Evolutionary conservation across 495 filamentous ascomycete genomes (phyloP), one percentile per base, ranked within the genome.

Genomic region (Extremus antarcticus): DNA sequence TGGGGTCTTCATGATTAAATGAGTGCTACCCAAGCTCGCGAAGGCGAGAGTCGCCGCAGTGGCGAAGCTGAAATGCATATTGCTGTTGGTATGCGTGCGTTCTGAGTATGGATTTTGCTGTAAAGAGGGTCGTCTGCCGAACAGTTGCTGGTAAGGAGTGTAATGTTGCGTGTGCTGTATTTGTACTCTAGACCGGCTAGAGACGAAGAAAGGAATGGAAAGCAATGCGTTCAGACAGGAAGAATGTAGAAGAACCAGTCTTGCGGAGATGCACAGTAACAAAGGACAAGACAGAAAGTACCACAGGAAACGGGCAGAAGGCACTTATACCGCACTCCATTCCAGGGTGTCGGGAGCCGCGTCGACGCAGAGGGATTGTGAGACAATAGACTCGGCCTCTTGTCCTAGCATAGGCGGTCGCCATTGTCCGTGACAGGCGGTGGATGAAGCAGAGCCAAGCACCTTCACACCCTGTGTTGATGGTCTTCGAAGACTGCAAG

Each of bases 1-100:
- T 0, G 91, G 90, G 10, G 60, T 71, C 43, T 58, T 68, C 78
- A 96, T 84, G 24, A 78, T 74, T 74, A 94, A 82, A 65, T 98
- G 91, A 10, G 76, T 78, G 11, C 71, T 67, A 54, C 70, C 75
- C 24, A 73, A 55, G 51, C 67, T 68, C 24, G 73, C 63, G 16
- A 82, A 66, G 17, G 66, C 53, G n/a, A 64, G 32, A 23, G 51
- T 21, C 16, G 48, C 23, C 3, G 55, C 57, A 43, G 23, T 50
- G n/a, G 47, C 47, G 47, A 25, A 29, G 47, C n/a, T 45, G 16
- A 21, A 45, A 45, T 17, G 19, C 41, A 45, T 45, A 7, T 45
- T 45, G 41, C 15, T 45, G 41, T 21, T 45, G 41, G 7, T 45
- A n/a, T 45, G 7, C 3, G 16, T 21, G 41, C 19, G 17, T 8